phyloP scores from a whole-genome alignment of 495 filamentous ascomycete genomes.

The Podospora sp. region DNA sequence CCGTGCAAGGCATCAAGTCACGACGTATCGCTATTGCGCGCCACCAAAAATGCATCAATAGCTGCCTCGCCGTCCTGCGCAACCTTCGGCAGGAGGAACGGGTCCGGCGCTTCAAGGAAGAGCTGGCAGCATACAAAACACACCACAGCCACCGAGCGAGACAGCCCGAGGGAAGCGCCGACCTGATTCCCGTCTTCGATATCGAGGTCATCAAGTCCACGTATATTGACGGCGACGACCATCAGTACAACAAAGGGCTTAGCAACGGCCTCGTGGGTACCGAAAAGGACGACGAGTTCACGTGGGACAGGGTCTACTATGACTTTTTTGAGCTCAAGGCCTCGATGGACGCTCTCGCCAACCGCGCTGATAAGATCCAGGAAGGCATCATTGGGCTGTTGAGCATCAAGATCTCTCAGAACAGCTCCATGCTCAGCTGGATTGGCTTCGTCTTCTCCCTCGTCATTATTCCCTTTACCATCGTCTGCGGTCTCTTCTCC shows the following conservation, averaged over 20 bases:
- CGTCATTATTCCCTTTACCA: too few species aligned
- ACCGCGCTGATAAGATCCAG: not conserved
- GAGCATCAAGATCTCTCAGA: not conserved
- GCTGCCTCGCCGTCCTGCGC: not conserved
- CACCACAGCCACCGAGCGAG: too few species aligned
- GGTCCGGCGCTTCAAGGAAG: not conserved
- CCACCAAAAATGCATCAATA: not conserved
- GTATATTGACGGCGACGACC: not conserved
- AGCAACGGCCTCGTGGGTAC: not conserved
- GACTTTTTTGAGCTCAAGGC: constrained; percentile 12
- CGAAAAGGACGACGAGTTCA: not conserved
- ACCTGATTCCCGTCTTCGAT: too few species aligned
- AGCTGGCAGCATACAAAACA: not conserved
- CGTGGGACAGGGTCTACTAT: constrained; percentile 1
- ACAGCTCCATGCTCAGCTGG: too few species aligned
- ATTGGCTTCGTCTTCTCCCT: too few species aligned
- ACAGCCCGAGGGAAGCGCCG: too few species aligned
- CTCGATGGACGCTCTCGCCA: not conserved
- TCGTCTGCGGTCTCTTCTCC: too few species aligned
- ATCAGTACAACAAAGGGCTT: constrained; percentile 1
- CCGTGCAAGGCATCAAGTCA: not conserved
- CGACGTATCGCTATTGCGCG: not conserved
- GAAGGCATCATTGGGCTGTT: not conserved
- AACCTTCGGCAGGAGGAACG: not conserved
- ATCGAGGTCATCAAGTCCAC: not conserved